Evolutionary conservation across 2,329 filamentous ascomycete species (phyloP).

Genomic region (Trichoderma breve): DNA sequence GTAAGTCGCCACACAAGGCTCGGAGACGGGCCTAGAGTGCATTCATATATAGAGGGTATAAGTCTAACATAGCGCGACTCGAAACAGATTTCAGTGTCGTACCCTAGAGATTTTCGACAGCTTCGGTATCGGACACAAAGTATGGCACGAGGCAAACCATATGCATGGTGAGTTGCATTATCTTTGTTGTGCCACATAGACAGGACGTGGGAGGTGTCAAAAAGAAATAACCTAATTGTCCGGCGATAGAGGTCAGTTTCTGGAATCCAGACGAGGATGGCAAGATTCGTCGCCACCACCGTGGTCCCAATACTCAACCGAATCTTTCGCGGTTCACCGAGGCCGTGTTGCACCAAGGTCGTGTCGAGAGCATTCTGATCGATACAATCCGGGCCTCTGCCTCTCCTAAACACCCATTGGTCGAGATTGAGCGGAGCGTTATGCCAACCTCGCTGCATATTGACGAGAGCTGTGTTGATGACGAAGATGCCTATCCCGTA

Average conservation of each 20-base stretch:
- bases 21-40: background rate
- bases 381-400: slow-evolving; percentile 57
- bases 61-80: background rate
- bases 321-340: slow-evolving; percentile 63
- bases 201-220: background rate
- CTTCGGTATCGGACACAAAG: slow-evolving; percentile 63
- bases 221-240: background rate
- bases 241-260: slow-evolving; percentile 29
- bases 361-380: slow-evolving; percentile 65
- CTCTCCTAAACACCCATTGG: slow-evolving; percentile 33
- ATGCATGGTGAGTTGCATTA: slow-evolving; percentile 53
- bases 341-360: slow-evolving; percentile 67
- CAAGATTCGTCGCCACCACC: slow-evolving; percentile 54
- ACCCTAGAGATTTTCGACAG: slow-evolving; percentile 72
- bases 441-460: slow-evolving; percentile 56
- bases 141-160: slow-evolving; percentile 65
- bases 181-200: slow-evolving; percentile 19
- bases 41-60: background rate
- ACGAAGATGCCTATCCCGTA: slow-evolving; percentile 57
- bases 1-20: slow-evolving; percentile 19
- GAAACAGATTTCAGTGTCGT: slow-evolving; percentile 52
- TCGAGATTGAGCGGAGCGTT: slow-evolving; percentile 59
- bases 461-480: slow-evolving; percentile 49
- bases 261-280: slow-evolving; percentile 62
- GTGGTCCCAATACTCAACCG: slow-evolving; percentile 61